These are phyloP conservation scores for Pichia nakasei DNA, from an alignment of 805 yeast species.

Conservation along the genomic window DNA sequence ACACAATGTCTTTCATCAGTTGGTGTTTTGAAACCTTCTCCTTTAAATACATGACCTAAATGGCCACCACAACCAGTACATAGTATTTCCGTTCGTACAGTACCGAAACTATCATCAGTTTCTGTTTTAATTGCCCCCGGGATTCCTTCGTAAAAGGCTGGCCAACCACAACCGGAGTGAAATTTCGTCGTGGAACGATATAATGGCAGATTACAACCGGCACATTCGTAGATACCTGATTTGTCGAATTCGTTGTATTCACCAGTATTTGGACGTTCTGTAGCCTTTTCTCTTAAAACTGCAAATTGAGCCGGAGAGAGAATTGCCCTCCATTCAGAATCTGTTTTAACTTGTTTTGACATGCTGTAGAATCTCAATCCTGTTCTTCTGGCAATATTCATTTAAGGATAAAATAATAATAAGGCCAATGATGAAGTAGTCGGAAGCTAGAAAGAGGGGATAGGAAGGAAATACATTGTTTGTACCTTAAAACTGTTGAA, in stretches of 20 bases:
- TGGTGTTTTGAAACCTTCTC: constrained; percentile 84
- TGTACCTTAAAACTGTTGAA: too few species aligned
- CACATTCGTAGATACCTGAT: constrained; percentile 71
- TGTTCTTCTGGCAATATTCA: background rate
- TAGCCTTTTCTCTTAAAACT: constrained; percentile 65
- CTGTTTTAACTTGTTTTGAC: constrained; percentile 21
- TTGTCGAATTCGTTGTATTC: constrained; percentile 43
- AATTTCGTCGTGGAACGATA: constrained; percentile 78
- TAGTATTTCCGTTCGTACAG: constrained; percentile 81
- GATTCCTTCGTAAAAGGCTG: constrained; percentile 85
- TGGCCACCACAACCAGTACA: constrained; percentile 90
- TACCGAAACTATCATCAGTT: constrained; percentile 61
- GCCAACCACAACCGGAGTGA: constrained; percentile 96
- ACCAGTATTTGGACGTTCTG: constrained; percentile 62
- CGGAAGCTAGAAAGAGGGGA: too few species aligned
- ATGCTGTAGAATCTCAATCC: background rate
- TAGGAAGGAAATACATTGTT: too few species aligned
- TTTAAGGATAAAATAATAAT: background rate
- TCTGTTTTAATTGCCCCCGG: constrained; percentile 65
- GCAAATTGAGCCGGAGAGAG: constrained; percentile 70
- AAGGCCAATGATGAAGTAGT: too few species aligned
- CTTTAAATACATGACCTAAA: constrained; percentile 88
- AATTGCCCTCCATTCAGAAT: constrained; percentile 71
- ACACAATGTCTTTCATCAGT: constrained; percentile 94
- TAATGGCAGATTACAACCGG: constrained; percentile 73